Base-by-base conservation (phyloP, 331 rosid species). In the Acacia concinna region DNA sequence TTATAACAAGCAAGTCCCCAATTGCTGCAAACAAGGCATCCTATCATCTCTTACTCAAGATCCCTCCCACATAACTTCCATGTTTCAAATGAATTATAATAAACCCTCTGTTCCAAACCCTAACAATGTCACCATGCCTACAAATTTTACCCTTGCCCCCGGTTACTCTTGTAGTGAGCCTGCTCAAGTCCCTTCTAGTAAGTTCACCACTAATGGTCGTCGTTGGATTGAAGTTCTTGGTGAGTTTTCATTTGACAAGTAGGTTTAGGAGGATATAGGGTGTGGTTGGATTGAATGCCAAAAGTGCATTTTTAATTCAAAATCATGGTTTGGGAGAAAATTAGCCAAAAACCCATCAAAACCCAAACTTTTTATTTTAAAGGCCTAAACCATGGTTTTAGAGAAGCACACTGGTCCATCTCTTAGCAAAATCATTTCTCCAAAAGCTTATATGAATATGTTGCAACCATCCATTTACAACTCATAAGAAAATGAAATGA, bases 21-120 rank as follows among this genome's bases (percentile, higher is more conserved):
- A 88, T 63, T 94, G 97, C 7, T 94, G 97, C 57, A 90, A 79
- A 71, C 94, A 85, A 46, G 98, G 98, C 14, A 79, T 87, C 31
- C 18, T 94, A 28, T 49, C 93, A 17, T 88, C 97, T 15, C 57
- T 92, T 76, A 82, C 75, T 47, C 98, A 94, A 79, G 94, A 92
- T 79, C 54, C 63, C 9, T 27, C 85, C 23, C 83, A 78, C 49
- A 62, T 13, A 30, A 75, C 74, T 37, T 85, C 97, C 13, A 20
- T 89, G 41, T 90, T 94, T 40, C 84, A 68, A 18, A 86, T 94
- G 92, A 89, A 57, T 47, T 79, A 81, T 10, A 69, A 30, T 2
- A 87, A 81, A 46, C 49, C 86, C n/a, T 41, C 86, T 23, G 49
- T 44, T 25, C 11, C 37, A 14, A 27, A 43, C 56, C n/a, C 68